Conservation (phyloP, 2,329 filamentous ascomycete genomes). For the Alternaria rosae region DNA sequence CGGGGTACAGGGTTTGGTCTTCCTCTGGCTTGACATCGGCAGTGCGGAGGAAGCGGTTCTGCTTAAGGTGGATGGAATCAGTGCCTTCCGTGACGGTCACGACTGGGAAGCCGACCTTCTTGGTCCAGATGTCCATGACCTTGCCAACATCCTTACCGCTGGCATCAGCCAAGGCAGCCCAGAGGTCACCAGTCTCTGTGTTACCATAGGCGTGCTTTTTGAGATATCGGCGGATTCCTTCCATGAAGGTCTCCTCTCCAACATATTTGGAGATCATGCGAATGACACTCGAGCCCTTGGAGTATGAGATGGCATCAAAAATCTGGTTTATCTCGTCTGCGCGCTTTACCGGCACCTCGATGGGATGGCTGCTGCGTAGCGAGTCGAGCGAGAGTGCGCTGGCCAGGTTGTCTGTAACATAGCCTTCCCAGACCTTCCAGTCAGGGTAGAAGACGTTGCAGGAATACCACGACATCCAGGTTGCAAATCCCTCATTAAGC, state of each 20-base stretch:
- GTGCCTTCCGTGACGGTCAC: constrained; percentile 81
- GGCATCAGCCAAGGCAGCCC: constrained; percentile 84
- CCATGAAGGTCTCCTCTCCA: constrained; percentile 90
- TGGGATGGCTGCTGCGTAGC: constrained; percentile 91
- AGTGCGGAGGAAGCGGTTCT: constrained; percentile 93
- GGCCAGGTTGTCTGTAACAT: constrained; percentile 91
- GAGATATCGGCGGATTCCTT: constrained; percentile 88
- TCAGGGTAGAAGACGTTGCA: constrained; percentile 96
- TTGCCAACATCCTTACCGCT: constrained; percentile 90
- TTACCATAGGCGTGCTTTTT: constrained; percentile 98
- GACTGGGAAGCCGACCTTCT: constrained; percentile 93
- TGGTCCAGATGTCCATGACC: constrained; percentile 96
- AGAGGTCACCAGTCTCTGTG: constrained; percentile 88
- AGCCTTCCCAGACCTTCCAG: constrained; percentile 97
- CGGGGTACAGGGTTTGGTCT: constrained; percentile 85
- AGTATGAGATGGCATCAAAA: constrained; percentile 97
- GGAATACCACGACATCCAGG: constrained; percentile 93
- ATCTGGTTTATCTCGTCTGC: constrained; percentile 98
- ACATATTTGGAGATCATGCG: constrained; percentile 97
- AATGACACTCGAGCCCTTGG: constrained; percentile 93
- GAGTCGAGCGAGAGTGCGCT: constrained; percentile 88
- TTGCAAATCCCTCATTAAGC: constrained; percentile 94
- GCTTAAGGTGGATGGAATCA: constrained; percentile 83
- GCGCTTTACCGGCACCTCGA: constrained; percentile 94
- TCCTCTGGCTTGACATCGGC: constrained; percentile 94